Evolutionary conservation across 257 asterid genomes (phyloP).

Genomic region (Salvia splendens): DNA sequence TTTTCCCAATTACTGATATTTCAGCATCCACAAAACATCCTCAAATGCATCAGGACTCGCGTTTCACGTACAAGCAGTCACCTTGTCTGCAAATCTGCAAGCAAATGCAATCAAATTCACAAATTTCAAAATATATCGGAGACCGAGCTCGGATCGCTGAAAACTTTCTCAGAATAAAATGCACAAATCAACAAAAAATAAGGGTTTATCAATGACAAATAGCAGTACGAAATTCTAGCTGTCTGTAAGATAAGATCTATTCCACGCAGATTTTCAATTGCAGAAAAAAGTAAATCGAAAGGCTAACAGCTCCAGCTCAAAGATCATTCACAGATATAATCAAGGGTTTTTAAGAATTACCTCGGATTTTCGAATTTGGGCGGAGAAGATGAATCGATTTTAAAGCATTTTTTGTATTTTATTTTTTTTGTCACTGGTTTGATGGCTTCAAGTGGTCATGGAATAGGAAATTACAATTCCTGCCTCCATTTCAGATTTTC

Average conservation of each 20-base stretch:
- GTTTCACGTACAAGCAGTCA: conserved; percentile 28
- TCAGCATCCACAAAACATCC: conserved; percentile 35
- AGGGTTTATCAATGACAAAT: conserved; percentile 16
- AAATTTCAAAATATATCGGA: conserved; percentile 27
- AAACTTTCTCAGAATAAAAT: conserved; percentile 18
- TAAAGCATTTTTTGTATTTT: conserved; percentile 3
- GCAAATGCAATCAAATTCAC: conserved; percentile 32
- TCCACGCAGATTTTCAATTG: not conserved
- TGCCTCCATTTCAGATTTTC: not conserved
- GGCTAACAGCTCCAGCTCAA: conserved; percentile 1
- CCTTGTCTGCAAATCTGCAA: conserved; percentile 51
- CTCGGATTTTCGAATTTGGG: conserved; percentile 30
- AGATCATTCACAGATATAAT: conserved; percentile 11
- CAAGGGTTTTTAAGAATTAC: conserved; percentile 43
- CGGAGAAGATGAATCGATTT: conserved; percentile 13
- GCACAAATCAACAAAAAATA: conserved; percentile 26
- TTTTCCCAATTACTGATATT: conserved; percentile 16
- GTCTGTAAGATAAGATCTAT: conserved; percentile 39
- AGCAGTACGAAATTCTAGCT: conserved; percentile 14
- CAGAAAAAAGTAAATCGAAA: not conserved
- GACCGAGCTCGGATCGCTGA: conserved; percentile 41
- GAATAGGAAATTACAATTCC: not conserved
- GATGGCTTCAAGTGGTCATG: conserved; percentile 5
- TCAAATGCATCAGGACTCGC: not conserved
- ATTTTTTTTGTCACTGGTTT: not conserved